These are phyloP conservation scores for Paramecium primaurelia DNA, from an alignment of 73 alveolate species.

Conservation along the genomic window DNA sequence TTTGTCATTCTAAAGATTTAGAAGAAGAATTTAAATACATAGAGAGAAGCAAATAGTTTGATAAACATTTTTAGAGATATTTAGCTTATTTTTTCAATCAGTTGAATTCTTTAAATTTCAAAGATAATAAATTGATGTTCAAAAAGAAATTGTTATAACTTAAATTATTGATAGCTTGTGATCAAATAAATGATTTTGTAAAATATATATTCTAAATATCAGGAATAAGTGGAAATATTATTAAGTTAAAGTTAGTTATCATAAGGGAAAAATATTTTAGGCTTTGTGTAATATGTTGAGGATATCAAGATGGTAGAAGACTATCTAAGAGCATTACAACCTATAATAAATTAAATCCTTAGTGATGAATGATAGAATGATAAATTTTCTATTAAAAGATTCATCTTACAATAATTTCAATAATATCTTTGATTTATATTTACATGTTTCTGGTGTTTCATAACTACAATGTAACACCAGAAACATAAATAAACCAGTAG, in stretches of 20 bases:
- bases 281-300: not conserved
- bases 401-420: too few relatives aligned
- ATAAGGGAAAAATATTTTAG: not conserved
- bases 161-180: not conserved
- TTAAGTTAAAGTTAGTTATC: not conserved
- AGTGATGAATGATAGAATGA: not conserved
- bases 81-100: not conserved
- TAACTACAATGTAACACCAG: too few relatives aligned
- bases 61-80: not conserved
- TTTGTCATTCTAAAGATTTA: not conserved
- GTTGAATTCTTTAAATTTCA: not conserved
- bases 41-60: not conserved
- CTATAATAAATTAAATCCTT: not conserved
- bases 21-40: not conserved
- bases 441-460: too few relatives aligned
- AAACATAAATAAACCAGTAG: not conserved
- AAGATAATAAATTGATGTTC: not conserved
- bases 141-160: not conserved
- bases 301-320: not conserved
- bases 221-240: not conserved
- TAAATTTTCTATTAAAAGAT: not conserved
- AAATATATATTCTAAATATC: not conserved
- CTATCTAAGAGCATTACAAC: not conserved
- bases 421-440: not conserved
- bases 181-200: not conserved